phyloP scores from a whole-genome alignment of 2,329 filamentous ascomycete species.

The Neofusicoccum kwambonambiense region DNA sequence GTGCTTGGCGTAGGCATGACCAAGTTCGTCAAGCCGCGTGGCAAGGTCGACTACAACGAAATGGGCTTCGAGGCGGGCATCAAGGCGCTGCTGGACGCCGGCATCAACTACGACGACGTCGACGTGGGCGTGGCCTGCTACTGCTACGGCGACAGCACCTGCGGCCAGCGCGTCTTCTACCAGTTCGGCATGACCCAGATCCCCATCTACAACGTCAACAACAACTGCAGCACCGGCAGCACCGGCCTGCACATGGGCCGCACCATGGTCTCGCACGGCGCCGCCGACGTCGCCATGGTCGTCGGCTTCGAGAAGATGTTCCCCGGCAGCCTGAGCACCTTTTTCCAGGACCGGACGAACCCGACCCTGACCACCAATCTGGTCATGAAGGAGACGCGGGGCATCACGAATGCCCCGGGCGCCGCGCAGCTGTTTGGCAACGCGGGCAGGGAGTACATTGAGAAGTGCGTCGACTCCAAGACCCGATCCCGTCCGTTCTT shows the following conservation, averaged over 20 bases:
- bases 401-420: conserved; percentile 76
- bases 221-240: conserved; percentile 96
- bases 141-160: conserved; percentile 94
- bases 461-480: conserved; percentile 60
- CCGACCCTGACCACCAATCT: conserved; percentile 69
- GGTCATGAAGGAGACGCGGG: conserved; percentile 83
- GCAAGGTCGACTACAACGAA: conserved; percentile 92
- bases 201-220: conserved; percentile 97
- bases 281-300: conserved; percentile 83
- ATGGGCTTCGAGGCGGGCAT: conserved; percentile 89
- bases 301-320: conserved; percentile 99
- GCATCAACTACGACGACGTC: conserved; percentile 95
- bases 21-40: conserved; percentile 96
- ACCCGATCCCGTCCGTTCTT: too few species aligned
- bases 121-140: conserved; percentile 82
- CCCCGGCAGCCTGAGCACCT: conserved; percentile 77
- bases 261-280: conserved; percentile 75
- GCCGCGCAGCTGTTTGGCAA: conserved; percentile 96
- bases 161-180: conserved; percentile 95
- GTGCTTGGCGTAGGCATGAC: conserved; percentile 98
- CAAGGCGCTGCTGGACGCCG: conserved; percentile 78
- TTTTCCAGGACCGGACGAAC: conserved; percentile 82
- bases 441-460: conserved; percentile 89
- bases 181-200: conserved; percentile 98
- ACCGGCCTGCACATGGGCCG: conserved; percentile 84